A percentile compares a stretch with the other conserved stretches of the same genome.
Conservation (phyloP, 169 alveolate genomes). For the Plasmodium sp. region DNA sequence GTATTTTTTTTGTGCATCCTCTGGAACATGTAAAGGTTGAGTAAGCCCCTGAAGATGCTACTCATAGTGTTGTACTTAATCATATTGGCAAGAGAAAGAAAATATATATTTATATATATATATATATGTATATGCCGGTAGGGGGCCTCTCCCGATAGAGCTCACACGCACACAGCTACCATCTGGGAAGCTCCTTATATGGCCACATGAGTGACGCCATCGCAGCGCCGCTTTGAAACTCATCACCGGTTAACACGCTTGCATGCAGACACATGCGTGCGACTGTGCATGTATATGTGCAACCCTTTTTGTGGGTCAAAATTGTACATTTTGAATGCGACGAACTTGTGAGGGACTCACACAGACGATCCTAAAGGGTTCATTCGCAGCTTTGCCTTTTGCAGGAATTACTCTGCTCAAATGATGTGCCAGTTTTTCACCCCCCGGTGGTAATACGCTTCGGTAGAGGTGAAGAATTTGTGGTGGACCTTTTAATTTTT, state of each 20-base stretch:
- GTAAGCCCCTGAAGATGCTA: not conserved
- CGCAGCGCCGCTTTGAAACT: not conserved
- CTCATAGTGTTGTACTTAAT: not conserved
- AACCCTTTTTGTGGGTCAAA: not conserved
- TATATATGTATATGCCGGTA: not conserved
- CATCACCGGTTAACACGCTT: not conserved
- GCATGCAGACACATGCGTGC: not conserved
- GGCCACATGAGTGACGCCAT: not conserved
- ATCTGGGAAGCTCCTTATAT: not conserved
- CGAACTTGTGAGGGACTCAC: not conserved
- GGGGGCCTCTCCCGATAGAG: not conserved
- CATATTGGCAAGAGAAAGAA: not conserved
- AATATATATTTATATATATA: too few species aligned
- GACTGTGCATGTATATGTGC: not conserved
- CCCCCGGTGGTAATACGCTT: not conserved
- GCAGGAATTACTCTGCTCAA: not conserved
- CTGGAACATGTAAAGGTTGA: not conserved
- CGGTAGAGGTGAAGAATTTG: not conserved
- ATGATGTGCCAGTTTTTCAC: not conserved
- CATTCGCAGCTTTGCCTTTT: not conserved
- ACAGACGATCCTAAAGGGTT: not conserved
- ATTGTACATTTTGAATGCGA: not conserved
- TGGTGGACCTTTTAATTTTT: not conserved
- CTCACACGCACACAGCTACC: not conserved
- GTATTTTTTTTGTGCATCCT: not conserved